Percentiles rank a stretch among this genome's conserved stretches.
Conservation (phyloP, 2,329 filamentous ascomycete species). For the Apiospora aurea region DNA sequence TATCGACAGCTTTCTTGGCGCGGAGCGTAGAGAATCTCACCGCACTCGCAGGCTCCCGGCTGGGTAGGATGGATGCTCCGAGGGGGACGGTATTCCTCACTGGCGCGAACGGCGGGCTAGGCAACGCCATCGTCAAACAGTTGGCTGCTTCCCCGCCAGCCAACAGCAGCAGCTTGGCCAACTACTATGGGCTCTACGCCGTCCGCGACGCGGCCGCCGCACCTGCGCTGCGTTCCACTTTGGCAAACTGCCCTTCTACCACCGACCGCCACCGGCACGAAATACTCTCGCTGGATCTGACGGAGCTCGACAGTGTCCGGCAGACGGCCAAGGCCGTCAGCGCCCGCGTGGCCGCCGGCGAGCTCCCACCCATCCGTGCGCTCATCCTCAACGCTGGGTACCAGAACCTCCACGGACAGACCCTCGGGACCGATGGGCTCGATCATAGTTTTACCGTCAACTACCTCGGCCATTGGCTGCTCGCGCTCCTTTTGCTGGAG, state of each 20-base stretch:
- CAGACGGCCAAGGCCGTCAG: background rate
- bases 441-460: constrained; percentile 35
- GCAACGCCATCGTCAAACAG: background rate
- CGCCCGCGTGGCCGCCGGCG: constrained; percentile 27
- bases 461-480: constrained; percentile 38
- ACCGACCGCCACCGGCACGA: background rate
- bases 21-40: too few relatives aligned
- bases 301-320: background rate
- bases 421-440: constrained; percentile 32
- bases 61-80: background rate
- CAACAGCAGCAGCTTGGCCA: background rate
- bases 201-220: background rate
- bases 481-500: constrained; percentile 34
- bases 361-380: constrained; percentile 47
- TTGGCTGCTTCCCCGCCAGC: too few relatives aligned
- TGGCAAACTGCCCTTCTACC: too few relatives aligned
- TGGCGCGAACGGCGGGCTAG: background rate
- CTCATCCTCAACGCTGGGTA: constrained; percentile 46
- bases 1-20: too few relatives aligned
- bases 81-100: background rate
- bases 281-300: background rate
- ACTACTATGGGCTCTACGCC: background rate
- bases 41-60: too few relatives aligned
- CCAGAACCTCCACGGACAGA: constrained; percentile 34
- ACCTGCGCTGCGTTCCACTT: too few relatives aligned